Evolutionary conservation across 2,329 filamentous ascomycete genomes (phyloP).

Genomic region (Colletotrichum truncatum): DNA sequence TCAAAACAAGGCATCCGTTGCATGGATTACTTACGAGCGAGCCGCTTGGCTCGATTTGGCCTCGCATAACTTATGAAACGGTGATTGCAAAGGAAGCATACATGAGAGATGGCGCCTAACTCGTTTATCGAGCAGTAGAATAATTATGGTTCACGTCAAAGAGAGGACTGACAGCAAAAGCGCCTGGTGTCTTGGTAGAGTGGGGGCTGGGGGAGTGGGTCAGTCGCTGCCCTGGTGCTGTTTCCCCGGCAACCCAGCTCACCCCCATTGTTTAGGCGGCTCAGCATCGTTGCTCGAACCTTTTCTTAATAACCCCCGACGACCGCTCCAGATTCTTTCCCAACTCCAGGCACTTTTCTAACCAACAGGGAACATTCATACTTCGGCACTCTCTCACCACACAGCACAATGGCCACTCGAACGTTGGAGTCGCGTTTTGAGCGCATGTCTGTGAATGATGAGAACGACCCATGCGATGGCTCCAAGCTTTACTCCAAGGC

Average conservation of each 20-base stretch:
- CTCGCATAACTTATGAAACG: too few relatives aligned
- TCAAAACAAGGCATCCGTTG: too few relatives aligned
- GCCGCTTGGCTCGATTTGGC: too few relatives aligned
- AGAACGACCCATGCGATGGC: slow-evolving; percentile 74
- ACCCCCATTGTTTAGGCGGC: slow-evolving; percentile 24
- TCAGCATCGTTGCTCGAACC: slow-evolving; percentile 20
- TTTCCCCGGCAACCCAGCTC: slow-evolving; percentile 23
- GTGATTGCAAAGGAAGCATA: too few relatives aligned
- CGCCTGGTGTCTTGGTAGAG: not conserved
- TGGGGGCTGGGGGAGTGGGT: slow-evolving; percentile 20
- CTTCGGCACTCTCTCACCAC: slow-evolving; percentile 14
- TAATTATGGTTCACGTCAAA: slow-evolving; percentile 4
- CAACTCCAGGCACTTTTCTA: slow-evolving; percentile 20
- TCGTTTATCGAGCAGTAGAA: too few relatives aligned
- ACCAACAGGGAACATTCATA: slow-evolving; percentile 27
- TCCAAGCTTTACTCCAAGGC: slow-evolving; percentile 72
- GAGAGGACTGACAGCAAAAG: slow-evolving; percentile 24
- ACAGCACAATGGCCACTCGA: slow-evolving; percentile 71
- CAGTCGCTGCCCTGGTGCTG: slow-evolving; percentile 28
- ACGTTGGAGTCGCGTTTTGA: slow-evolving; percentile 89
- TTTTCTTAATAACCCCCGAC: slow-evolving; percentile 24
- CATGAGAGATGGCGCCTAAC: not conserved
- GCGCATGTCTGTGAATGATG: slow-evolving; percentile 88
- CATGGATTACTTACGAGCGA: too few relatives aligned
- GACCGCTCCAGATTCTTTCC: slow-evolving; percentile 2